A percentile compares a stretch with the other conserved stretches of the same genome.
Conservation (phyloP, 495 filamentous ascomycete genomes). For the Neurospora sp. region DNA sequence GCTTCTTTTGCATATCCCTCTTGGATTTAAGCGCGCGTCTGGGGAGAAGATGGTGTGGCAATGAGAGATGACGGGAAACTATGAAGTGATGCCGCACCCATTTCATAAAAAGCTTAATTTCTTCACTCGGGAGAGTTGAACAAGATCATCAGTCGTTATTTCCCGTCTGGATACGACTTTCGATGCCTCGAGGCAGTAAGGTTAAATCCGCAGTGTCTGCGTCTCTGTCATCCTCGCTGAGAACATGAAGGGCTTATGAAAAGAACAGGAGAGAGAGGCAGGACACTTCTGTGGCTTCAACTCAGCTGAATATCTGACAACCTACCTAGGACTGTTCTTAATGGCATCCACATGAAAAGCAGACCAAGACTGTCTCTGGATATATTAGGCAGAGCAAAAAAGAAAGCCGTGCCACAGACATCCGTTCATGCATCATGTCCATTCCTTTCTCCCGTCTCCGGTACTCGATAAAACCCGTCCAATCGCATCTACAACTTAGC, state of each 20-base stretch:
- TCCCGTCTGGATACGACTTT: neutral
- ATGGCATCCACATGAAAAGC: neutral
- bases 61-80: neutral
- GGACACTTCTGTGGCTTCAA: neutral
- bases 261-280: neutral
- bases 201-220: neutral
- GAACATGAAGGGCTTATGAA: neutral
- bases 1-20: neutral
- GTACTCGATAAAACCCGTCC: neutral
- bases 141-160: neutral
- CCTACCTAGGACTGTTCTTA: neutral
- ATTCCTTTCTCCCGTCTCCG: neutral
- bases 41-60: neutral
- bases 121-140: neutral
- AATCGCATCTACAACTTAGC: neutral
- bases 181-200: neutral
- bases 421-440: neutral
- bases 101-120: neutral
- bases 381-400: neutral
- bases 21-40: neutral
- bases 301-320: neutral
- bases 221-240: neutral
- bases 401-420: neutral
- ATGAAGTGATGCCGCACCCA: neutral
- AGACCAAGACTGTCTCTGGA: neutral